These are phyloP conservation scores for Aspergillus puulaauensis DNA, from an alignment of 2,329 filamentous ascomycete genomes.

Conservation along the genomic window DNA sequence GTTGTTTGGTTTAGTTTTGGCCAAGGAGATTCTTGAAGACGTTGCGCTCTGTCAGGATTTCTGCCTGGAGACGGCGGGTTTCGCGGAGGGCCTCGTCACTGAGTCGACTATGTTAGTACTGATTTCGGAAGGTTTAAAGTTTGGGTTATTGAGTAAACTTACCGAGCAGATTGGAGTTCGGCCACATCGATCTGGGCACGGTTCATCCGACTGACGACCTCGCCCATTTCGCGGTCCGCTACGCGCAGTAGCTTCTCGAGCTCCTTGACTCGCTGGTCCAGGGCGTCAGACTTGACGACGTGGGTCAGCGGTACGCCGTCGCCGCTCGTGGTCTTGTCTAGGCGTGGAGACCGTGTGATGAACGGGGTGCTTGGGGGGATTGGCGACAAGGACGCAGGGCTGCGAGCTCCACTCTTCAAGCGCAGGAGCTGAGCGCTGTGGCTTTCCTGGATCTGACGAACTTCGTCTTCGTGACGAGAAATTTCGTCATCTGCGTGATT, in stretches of 20 bases:
- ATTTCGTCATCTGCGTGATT: constrained; percentile 83
- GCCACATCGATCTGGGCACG: constrained; percentile 79
- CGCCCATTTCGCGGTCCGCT: constrained; percentile 78
- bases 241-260: constrained; percentile 77
- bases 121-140: background rate
- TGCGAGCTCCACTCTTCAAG: constrained; percentile 56
- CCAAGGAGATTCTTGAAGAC: constrained; percentile 54
- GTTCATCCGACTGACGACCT: constrained; percentile 80
- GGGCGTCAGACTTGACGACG: constrained; percentile 69
- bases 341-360: constrained; percentile 56
- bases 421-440: constrained; percentile 76
- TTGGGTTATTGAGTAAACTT: constrained; percentile 14
- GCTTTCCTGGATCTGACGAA: constrained; percentile 71
- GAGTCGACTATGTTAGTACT: constrained; percentile 23
- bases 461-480: constrained; percentile 80
- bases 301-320: constrained; percentile 61
- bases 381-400: constrained; percentile 50
- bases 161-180: constrained; percentile 63
- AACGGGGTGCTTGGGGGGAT: constrained; percentile 64
- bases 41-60: constrained; percentile 64
- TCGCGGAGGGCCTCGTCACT: constrained; percentile 71
- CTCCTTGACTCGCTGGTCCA: constrained; percentile 77
- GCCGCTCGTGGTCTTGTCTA: constrained; percentile 63
- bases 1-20: constrained; percentile 7
- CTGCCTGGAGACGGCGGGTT: constrained; percentile 67